Conservation (phyloP, 345 rosid genomes). For the Syzygium oleosum region DNA sequence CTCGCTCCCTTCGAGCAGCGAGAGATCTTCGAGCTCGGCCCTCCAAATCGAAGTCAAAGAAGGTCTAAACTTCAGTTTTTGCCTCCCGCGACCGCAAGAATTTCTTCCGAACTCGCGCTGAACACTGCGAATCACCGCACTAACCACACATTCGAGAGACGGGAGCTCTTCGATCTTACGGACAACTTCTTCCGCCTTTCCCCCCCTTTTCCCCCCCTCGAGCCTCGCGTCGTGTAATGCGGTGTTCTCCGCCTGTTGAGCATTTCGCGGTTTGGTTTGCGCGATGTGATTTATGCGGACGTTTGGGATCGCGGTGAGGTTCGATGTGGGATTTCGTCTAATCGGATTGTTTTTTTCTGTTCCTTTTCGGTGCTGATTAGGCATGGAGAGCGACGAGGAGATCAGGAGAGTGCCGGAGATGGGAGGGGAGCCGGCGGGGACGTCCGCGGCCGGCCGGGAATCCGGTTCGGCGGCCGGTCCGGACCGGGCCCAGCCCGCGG, state of each 20-base stretch:
- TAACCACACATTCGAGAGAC: background rate
- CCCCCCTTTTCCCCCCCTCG: too few relatives aligned
- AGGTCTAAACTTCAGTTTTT: constrained; percentile 22
- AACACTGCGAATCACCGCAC: background rate
- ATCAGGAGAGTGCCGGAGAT: constrained; percentile 90
- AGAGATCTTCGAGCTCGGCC: constrained; percentile 96
- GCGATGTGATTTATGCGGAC: too few relatives aligned
- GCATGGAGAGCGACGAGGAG: constrained; percentile 97
- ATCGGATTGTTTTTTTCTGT: background rate
- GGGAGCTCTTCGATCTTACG: background rate
- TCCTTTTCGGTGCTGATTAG: constrained; percentile 13
- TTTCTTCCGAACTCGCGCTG: background rate
- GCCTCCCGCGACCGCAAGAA: too few relatives aligned
- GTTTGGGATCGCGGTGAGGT: background rate
- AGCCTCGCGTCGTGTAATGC: background rate
- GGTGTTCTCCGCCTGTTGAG: background rate
- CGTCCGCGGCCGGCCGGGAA: constrained; percentile 37
- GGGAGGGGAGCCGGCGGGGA: constrained; percentile 50
- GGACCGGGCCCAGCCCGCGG: constrained; percentile 34
- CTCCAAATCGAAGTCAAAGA: constrained; percentile 79
- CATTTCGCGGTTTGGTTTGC: background rate
- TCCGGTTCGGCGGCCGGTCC: constrained; percentile 30
- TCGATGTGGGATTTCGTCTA: background rate
- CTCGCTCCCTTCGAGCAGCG: constrained; percentile 90
- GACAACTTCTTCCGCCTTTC: background rate